Conservation (phyloP, 164 flowering plant genomes). For the Cinnamomum micranthum region DNA sequence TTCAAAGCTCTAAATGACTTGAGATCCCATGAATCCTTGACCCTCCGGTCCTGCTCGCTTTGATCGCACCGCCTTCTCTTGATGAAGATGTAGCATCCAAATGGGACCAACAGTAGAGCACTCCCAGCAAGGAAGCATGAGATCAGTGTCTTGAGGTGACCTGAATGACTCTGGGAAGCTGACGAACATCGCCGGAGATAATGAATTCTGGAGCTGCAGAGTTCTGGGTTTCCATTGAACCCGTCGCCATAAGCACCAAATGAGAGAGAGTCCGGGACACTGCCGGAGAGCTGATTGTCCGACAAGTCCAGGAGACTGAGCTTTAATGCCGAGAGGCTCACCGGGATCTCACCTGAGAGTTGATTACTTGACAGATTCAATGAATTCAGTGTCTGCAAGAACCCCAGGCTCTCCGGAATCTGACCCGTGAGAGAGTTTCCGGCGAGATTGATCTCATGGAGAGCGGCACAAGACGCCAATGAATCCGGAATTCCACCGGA, state of each 20-base stretch:
- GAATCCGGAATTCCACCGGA: constrained; percentile 55
- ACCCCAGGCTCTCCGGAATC: constrained; percentile 54
- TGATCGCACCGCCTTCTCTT: constrained; percentile 29
- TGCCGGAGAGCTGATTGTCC: constrained; percentile 47
- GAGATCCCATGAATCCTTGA: constrained; percentile 69
- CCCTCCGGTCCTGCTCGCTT: constrained; percentile 26
- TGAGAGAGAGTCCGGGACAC: constrained; percentile 49
- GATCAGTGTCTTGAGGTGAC: constrained; percentile 27
- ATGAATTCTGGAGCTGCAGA: constrained; percentile 42
- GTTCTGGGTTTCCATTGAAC: constrained; percentile 55
- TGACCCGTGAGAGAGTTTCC: constrained; percentile 50
- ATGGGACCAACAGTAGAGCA: constrained; percentile 19
- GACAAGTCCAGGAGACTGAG: constrained; percentile 73
- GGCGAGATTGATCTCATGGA: constrained; percentile 53
- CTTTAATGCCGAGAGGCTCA: constrained; percentile 39
- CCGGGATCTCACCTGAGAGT: constrained; percentile 61
- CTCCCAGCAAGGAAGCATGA: constrained; percentile 34
- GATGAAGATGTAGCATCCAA: constrained; percentile 28
- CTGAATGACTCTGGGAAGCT: constrained; percentile 23
- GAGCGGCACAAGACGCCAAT: constrained; percentile 40
- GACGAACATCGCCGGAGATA: constrained; percentile 40
- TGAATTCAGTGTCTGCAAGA: constrained; percentile 43
- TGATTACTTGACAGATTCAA: constrained; percentile 60
- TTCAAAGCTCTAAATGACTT: constrained; percentile 63
- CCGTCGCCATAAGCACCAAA: constrained; percentile 46